Evolutionary conservation across 352 stramenopile genomes (phyloP), one percentile per base, ranked within the genome.

Genomic region (Phytopythium ostracodes): DNA sequence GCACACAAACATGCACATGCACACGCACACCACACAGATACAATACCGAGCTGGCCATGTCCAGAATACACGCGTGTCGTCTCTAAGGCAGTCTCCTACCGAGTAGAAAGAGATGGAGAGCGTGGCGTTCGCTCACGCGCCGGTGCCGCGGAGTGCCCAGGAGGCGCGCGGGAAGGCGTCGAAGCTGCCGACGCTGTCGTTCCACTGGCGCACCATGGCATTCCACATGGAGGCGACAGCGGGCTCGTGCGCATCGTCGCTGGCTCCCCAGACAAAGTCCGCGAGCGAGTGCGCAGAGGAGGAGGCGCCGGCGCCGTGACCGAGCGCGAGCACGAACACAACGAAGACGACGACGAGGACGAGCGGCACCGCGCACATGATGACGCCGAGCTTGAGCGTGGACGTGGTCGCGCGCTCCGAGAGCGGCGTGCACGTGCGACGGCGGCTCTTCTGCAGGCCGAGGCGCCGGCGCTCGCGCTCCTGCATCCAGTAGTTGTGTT

Each of bases 401-500:
- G 77, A 83, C 50, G 67, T 75, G 38, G 75, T 75, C 53, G 79
- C 65, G 67, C 72, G 58, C 56, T 75, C 72, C 27, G 69, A 69
- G 46, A 75, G 66, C n/a, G 68, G 63, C 4, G 68, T 75, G 59
- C 72, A 79, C 27, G 66, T 79, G 49, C 66, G 69, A 20, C 69
- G 66, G 62, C 72, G 65, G 60, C 69, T 77, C 46, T 61, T 65
- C 14, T 58, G 60, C 15, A 77, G 56, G 4, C 71, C 67, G 3
- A 70, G 65, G 4, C 77, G 75, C 54, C 82, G 77, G 15, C 77
- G 70, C 59, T 89, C 79, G 42, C 85, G 77, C 65, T 92, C 79
- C 54, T 85, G 81, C 54, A 88, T 77, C 83, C 83, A 92, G 70
- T 92, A 88, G 60, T 86, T 89, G 64, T 84, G 73, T 27, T 85